phyloP scores from a whole-genome alignment of 2,329 filamentous ascomycete species.

The Sporothrix pallida region DNA sequence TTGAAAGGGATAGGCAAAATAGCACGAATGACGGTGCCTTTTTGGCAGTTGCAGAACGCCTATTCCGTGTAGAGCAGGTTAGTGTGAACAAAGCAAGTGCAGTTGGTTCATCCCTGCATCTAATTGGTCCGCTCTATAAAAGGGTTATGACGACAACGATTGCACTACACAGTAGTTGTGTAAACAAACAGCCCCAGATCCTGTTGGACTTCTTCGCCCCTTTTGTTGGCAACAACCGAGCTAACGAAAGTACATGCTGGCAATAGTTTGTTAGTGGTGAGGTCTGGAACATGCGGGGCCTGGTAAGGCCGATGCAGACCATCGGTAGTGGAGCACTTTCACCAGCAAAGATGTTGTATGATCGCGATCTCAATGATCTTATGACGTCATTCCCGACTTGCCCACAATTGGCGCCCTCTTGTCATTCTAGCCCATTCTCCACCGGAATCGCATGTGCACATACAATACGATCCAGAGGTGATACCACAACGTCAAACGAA shows the following conservation, averaged over 20 bases:
- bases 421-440: background rate
- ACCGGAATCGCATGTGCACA: background rate
- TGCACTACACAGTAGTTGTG: background rate
- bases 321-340: background rate
- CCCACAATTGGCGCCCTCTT: background rate
- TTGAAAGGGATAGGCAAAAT: background rate
- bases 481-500: background rate
- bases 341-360: background rate
- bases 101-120: background rate
- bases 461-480: background rate
- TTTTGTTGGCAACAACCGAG: background rate
- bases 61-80: background rate
- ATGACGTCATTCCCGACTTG: conserved; percentile 15
- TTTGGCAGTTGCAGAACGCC: background rate
- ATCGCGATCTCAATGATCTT: background rate
- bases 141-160: conserved; percentile 21
- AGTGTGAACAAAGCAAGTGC: background rate
- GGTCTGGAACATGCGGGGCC: conserved; percentile 4
- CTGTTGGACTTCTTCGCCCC: background rate
- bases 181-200: background rate
- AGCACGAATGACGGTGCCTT: background rate
- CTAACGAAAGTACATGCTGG: background rate
- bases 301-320: background rate
- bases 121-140: background rate
- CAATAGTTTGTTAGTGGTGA: background rate